Base-by-base conservation (phyloP, 106 monocot genomes). In the Phalaenopsis equestris region DNA sequence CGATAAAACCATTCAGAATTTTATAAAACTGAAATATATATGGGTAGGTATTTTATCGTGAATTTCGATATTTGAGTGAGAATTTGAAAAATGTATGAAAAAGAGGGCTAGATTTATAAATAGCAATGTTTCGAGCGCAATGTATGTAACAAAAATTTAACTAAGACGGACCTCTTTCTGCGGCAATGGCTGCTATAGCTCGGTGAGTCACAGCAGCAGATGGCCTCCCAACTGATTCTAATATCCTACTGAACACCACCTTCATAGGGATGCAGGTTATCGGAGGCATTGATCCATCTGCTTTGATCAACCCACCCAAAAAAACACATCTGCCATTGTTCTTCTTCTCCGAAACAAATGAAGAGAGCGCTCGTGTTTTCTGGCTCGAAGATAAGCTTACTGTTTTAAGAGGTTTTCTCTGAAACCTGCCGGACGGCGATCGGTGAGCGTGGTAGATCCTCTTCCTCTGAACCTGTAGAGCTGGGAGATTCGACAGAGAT, bases 251-350 rank as follows among this genome's bases (percentile, higher is more conserved):
- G 77, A 89, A 94, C 6, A 85, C 89, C 21, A 94, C 89, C 80
- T 91, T 94, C 45, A 85, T 83, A 55, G 94, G 94, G 43, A 94
- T 86, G 79, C 94, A 91, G 12, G 94, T 86, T 10, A 91, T 86
- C 6, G 81, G 68, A 74, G 91, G 91, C 70, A 86, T 78, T 18
- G 74, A 61, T 45, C 85, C 91, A 11, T 81, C 91, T 23, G 85
- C 55, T 82, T 88, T 88, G 23, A 91, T 89, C 67, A 94, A 85
- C 8, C 91, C 89, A 75, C 84, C 83, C 57, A 91, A 56, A 18
- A 83, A 47, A 2, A 65, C 42, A 41, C 61, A 57, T 10, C 45
- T 48, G 19, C 72, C 21, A 23, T 47, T 19, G 38, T 24, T 57
- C 57, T 65, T 89, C 55, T 56, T 52, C 10, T 86, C 87, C 42